Percentiles rank a stretch among this genome's conserved stretches.
Evolutionary conservation across 176 grass and related monocot genomes (phyloP).

Genomic region (Canna indica): DNA sequence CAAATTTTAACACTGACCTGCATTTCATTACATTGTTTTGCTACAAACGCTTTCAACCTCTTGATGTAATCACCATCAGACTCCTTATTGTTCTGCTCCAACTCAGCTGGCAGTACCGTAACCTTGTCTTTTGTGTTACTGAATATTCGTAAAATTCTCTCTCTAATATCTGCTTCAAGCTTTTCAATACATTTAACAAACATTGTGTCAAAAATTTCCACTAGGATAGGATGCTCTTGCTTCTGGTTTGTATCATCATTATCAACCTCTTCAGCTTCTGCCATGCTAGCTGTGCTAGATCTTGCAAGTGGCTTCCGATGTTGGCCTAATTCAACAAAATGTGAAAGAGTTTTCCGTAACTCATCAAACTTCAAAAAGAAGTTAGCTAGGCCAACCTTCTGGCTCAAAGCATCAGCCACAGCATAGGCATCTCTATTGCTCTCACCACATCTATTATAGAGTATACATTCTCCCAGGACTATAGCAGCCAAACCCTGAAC

Average conservation of each 20-base stretch:
- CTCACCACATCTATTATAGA: slow-evolving; percentile 66
- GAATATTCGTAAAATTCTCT: slow-evolving; percentile 67
- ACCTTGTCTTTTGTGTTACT: slow-evolving; percentile 72
- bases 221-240: slow-evolving; percentile 59
- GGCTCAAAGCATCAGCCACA: slow-evolving; percentile 78
- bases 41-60: slow-evolving; percentile 78
- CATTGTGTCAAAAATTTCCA: slow-evolving; percentile 63
- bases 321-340: slow-evolving; percentile 29
- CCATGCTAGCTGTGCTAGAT: slow-evolving; percentile 73
- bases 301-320: slow-evolving; percentile 55
- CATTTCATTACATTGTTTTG: slow-evolving; percentile 97
- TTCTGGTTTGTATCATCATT: slow-evolving; percentile 50
- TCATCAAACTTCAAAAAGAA: slow-evolving; percentile 88
- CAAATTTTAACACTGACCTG: slow-evolving; percentile 38
- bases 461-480: slow-evolving; percentile 73
- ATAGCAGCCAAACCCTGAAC: slow-evolving; percentile 79
- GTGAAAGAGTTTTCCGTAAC: slow-evolving; percentile 46
- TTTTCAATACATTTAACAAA: slow-evolving; percentile 57
- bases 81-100: slow-evolving; percentile 86
- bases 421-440: slow-evolving; percentile 69
- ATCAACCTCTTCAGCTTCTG: slow-evolving; percentile 64
- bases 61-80: slow-evolving; percentile 72
- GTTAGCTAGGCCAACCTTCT: slow-evolving; percentile 69
- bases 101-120: slow-evolving; percentile 58
- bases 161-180: slow-evolving; percentile 84